phyloP scores from a whole-genome alignment of 306 rosid species.

The Ammopiptanthus mongolicus region DNA sequence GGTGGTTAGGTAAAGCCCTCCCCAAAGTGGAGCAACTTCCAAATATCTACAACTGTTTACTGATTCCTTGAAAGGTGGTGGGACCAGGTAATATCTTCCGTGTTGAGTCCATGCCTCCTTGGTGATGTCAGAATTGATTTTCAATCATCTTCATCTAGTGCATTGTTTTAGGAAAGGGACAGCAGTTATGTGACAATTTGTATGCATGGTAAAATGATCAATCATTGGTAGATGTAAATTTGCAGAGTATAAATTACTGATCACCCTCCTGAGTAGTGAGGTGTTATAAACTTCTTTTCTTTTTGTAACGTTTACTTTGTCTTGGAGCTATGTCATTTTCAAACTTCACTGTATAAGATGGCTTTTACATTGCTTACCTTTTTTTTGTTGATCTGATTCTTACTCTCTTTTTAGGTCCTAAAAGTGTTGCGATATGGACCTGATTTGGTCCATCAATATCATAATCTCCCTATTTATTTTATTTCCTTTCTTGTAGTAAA shows the following conservation, averaged over 20 bases:
- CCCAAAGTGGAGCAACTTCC: background rate
- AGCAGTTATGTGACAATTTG: background rate
- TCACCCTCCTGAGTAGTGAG: background rate
- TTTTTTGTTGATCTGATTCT: background rate
- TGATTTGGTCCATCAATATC: too few species aligned
- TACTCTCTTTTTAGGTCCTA: conserved; percentile 48
- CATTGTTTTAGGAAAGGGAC: background rate
- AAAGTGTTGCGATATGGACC: conserved; percentile 73
- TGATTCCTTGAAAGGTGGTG: background rate
- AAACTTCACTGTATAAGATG: background rate
- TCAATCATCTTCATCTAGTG: background rate
- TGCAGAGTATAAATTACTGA: background rate
- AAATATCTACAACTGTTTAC: background rate
- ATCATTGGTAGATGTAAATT: background rate
- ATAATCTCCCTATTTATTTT: too few species aligned
- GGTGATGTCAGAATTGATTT: background rate
- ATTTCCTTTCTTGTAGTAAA: too few species aligned
- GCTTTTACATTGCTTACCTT: background rate
- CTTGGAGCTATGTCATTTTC: background rate
- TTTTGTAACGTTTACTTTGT: background rate
- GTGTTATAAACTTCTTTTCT: background rate
- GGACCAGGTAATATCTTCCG: background rate
- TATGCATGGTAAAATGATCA: background rate
- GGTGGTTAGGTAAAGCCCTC: too few species aligned
- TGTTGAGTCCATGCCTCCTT: background rate